Conservation (phyloP, 257 asterid species). For the Solanum dulcamara region DNA sequence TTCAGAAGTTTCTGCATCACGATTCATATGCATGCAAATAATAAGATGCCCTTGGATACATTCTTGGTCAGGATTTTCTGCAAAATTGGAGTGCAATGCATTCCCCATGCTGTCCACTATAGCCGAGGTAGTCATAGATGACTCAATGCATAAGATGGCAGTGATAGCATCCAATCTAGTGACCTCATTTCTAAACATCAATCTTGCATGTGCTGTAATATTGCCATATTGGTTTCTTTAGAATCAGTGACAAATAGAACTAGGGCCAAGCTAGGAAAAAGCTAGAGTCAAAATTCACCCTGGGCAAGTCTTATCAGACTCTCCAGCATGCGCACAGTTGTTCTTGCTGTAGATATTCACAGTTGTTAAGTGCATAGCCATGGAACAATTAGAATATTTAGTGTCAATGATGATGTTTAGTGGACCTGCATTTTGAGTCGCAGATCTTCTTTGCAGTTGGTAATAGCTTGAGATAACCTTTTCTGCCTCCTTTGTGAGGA, state of each 20-base stretch:
- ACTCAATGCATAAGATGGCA: constrained; percentile 81
- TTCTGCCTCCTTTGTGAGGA: constrained; percentile 92
- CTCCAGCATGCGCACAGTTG: constrained; percentile 96
- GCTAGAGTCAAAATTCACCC: constrained; percentile 33
- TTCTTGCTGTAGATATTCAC: constrained; percentile 59
- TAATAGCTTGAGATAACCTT: constrained; percentile 86
- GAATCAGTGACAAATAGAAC: not conserved
- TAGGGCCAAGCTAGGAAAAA: not conserved
- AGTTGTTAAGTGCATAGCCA: constrained; percentile 4
- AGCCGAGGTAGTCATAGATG: constrained; percentile 94
- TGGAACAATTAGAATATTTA: not conserved
- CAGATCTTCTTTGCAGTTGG: constrained; percentile 97
- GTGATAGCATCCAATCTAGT: constrained; percentile 86
- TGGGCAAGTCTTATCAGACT: constrained; percentile 98
- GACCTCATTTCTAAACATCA: constrained; percentile 92
- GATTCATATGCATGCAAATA: not conserved
- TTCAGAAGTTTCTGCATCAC: not conserved
- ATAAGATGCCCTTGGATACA: constrained; percentile 56
- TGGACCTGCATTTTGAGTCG: constrained; percentile 88
- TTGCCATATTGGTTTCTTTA: constrained; percentile 3
- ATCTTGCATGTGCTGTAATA: constrained; percentile 85
- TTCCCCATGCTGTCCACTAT: constrained; percentile 89
- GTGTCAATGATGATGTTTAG: not conserved
- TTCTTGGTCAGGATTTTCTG: constrained; percentile 86
- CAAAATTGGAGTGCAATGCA: constrained; percentile 83